These are phyloP conservation scores for Haberlea rhodopensis DNA, from an alignment of 257 asterid genomes.

Conservation along the genomic window DNA sequence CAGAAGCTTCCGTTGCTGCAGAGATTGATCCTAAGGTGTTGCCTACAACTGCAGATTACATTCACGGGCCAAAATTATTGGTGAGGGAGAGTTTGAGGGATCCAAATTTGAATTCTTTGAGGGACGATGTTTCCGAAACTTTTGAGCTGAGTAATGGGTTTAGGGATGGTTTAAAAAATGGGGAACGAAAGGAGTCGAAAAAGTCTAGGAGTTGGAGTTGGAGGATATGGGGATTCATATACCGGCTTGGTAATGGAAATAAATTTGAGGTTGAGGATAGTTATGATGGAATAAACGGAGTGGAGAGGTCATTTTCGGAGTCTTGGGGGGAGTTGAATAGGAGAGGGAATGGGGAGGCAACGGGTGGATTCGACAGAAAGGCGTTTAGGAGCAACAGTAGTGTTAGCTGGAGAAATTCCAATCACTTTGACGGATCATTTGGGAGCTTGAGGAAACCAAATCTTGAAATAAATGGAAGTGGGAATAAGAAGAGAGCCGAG, in stretches of 20 bases:
- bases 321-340: conserved; percentile 66
- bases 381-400: conserved; percentile 72
- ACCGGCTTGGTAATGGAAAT: conserved; percentile 43
- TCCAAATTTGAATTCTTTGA: conserved; percentile 56
- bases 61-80: conserved; percentile 48
- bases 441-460: conserved; percentile 52
- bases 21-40: conserved; percentile 68
- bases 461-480: conserved; percentile 52
- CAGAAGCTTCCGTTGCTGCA: conserved; percentile 76
- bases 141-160: conserved; percentile 60
- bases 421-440: conserved; percentile 48
- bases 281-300: conserved; percentile 56
- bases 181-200: conserved; percentile 36
- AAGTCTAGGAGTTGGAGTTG: conserved; percentile 72
- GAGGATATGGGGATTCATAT: conserved; percentile 62
- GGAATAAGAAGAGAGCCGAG: conserved; percentile 57
- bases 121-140: conserved; percentile 74
- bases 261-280: conserved; percentile 55
- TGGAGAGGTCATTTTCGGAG: conserved; percentile 64
- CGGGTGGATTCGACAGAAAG: conserved; percentile 44
- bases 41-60: conserved; percentile 46
- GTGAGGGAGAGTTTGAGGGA: conserved; percentile 43
- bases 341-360: conserved; percentile 34
- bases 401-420: conserved; percentile 72
- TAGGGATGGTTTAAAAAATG: conserved; percentile 35